These are phyloP conservation scores for Tetradesmus obliquus DNA, from an alignment of 139 green algal species.

Conservation along the genomic window DNA sequence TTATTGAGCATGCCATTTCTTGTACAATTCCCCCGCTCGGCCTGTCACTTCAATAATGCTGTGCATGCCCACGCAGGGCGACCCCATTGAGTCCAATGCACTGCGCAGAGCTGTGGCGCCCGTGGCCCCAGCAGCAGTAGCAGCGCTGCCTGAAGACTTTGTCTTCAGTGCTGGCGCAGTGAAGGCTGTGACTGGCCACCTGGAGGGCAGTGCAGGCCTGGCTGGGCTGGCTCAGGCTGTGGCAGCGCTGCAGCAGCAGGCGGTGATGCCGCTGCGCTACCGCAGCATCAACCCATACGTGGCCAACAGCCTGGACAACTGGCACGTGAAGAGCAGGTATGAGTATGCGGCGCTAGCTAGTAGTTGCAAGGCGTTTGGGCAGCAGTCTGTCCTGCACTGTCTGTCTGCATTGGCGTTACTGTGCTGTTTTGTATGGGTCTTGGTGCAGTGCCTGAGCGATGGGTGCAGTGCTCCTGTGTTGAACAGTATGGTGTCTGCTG, in stretches of 20 bases:
- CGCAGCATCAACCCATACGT: conserved; percentile 83
- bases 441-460: too few species aligned
- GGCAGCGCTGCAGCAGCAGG: conserved; percentile 52
- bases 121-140: background rate
- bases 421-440: too few species aligned
- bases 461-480: too few species aligned
- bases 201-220: conserved; percentile 84
- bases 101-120: conserved; percentile 70
- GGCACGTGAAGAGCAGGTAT: conserved; percentile 36
- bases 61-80: conserved; percentile 51
- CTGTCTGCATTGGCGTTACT: background rate
- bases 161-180: conserved; percentile 70
- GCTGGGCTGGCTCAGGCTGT: conserved; percentile 76
- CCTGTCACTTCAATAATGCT: background rate
- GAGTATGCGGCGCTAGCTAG: background rate
- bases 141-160: conserved; percentile 10
- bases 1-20: background rate
- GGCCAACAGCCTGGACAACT: conserved; percentile 39
- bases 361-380: background rate
- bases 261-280: conserved; percentile 71
- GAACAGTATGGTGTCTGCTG: too few species aligned
- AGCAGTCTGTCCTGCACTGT: too few species aligned
- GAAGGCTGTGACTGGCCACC: conserved; percentile 80
- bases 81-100: conserved; percentile 85
- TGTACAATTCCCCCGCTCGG: background rate